phyloP scores from a whole-genome alignment of 1,284 basidiomycete genomes.

The Tilletia walkeri region DNA sequence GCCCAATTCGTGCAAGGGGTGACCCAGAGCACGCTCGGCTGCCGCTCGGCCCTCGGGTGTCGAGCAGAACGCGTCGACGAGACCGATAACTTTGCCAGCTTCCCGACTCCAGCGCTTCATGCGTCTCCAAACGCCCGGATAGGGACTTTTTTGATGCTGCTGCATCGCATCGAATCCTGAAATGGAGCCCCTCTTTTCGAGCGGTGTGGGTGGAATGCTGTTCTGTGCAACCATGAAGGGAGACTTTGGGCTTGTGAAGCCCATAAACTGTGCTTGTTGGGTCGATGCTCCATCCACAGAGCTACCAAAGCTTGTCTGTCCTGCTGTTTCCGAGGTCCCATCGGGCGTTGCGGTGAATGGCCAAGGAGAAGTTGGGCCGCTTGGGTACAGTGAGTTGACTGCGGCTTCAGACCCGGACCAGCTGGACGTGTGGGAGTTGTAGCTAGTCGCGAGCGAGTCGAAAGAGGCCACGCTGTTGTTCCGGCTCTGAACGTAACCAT shows the following conservation, averaged over 20 bases:
- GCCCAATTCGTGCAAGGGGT: slow-evolving; percentile 27
- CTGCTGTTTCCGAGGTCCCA: neutral
- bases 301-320: slow-evolving; percentile 12
- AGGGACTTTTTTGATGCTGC: slow-evolving; percentile 33
- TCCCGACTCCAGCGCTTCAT: slow-evolving; percentile 53
- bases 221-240: slow-evolving; percentile 28
- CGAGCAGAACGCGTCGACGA: slow-evolving; percentile 41
- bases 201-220: slow-evolving; percentile 36
- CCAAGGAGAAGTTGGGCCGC: slow-evolving; percentile 7
- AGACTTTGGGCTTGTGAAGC: slow-evolving; percentile 27
- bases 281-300: neutral
- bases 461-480: slow-evolving; percentile 50
- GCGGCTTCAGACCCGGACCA: slow-evolving; percentile 26
- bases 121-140: slow-evolving; percentile 53
- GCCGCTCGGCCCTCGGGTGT: slow-evolving; percentile 43
- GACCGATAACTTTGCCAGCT: slow-evolving; percentile 48
- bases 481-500: slow-evolving; percentile 26
- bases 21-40: slow-evolving; percentile 31
- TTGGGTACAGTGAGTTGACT: neutral
- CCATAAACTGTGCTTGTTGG: neutral
- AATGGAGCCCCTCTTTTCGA: slow-evolving; percentile 15
- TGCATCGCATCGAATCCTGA: slow-evolving; percentile 14
- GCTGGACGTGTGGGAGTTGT: slow-evolving; percentile 41
- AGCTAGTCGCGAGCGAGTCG: slow-evolving; percentile 52
- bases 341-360: slow-evolving; percentile 2